Base-by-base conservation (phyloP, 176 grass and related monocot species). In the Guadua angustifolia region DNA sequence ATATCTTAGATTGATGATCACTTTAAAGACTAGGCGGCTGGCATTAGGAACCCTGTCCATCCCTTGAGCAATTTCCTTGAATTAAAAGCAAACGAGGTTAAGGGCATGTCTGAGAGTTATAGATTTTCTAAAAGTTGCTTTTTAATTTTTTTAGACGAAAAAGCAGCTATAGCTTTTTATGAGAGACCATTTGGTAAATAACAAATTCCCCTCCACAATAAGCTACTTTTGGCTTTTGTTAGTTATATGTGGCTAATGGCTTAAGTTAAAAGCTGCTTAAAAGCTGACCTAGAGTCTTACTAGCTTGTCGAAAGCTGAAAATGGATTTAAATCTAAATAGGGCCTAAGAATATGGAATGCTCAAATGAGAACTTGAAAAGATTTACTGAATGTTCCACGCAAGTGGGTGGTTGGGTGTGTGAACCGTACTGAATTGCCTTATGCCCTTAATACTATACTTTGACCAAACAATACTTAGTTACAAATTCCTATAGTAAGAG, bases 31-130 rank as follows among this genome's bases (percentile, higher is more conserved):
- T 39, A 51, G n/a, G 62, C 35, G 12, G 7, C 36, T 9, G 21
- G 7, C 35, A 40, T 73, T 75, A 59, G 70, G 50, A 81, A 35
- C 49, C 26, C 75, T 81, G 55, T 12, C 22, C 7, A 55, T 72
- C 55, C 33, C 46, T 35, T 71, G 21, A 40, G 19, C 44, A 25
- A n/a, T 71, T 72, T 25, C 19, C 52, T 85, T 63, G 17, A 44
- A 55, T 78, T 44, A 44, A 18, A 71, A 45, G 69, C 77, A 80
- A 70, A 19, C 6, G 6, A 10, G 33, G 19, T 40, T 62, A 39
- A 39, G 5, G 29, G 29, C 29, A 29, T 29, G 29, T 29, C 1
- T 29, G 29, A 1, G 29, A 29, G 29, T 29, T 29, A 29, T 29
- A 29, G 0, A 1, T 29, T 29, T 29, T 29, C 29, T 29, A 29